phyloP scores from a whole-genome alignment of 768 basidiomycete genomes.

The Solioccasus polychromus region DNA sequence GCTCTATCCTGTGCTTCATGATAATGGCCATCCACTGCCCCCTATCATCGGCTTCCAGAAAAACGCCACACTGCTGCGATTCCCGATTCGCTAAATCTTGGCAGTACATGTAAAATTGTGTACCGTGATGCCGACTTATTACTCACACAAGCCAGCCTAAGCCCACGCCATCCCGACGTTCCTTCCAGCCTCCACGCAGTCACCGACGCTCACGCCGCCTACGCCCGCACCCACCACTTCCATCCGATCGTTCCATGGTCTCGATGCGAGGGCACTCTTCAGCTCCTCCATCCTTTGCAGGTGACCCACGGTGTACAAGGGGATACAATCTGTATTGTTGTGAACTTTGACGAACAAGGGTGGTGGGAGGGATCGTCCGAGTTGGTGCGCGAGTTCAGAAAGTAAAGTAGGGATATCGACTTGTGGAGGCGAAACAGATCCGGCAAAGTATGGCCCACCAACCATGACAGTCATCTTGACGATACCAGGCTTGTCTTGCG shows the following conservation, averaged over 20 bases:
- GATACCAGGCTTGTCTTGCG: slow-evolving; percentile 49
- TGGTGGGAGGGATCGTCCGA: slow-evolving; percentile 46
- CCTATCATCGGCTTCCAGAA: slow-evolving; percentile 12
- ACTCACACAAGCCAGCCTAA: slow-evolving; percentile 20
- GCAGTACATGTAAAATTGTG: slow-evolving; percentile 12
- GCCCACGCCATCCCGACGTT: slow-evolving; percentile 46
- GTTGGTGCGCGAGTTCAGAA: slow-evolving; percentile 42
- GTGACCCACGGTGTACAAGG: slow-evolving; percentile 74
- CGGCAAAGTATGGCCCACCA: slow-evolving; percentile 64
- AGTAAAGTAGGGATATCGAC: slow-evolving; percentile 24
- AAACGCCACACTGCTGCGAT: slow-evolving; percentile 7
- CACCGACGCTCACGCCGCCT: slow-evolving; percentile 81
- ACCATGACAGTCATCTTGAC: slow-evolving; percentile 90
- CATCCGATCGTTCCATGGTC: slow-evolving; percentile 47
- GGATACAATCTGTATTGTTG: slow-evolving; percentile 70
- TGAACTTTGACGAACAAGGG: slow-evolving; percentile 55
- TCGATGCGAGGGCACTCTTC: slow-evolving; percentile 36
- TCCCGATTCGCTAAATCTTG: slow-evolving; percentile 11
- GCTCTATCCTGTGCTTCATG: slow-evolving; percentile 19
- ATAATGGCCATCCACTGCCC: slow-evolving; percentile 1
- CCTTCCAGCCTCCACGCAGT: slow-evolving; percentile 78
- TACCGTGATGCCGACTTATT: slow-evolving; percentile 1
- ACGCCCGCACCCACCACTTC: slow-evolving; percentile 83
- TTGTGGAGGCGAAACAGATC: slow-evolving; percentile 12
- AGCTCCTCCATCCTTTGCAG: slow-evolving; percentile 63